Conservation (phyloP, 169 alveolate species). For the Toxoplasma gondii region DNA sequence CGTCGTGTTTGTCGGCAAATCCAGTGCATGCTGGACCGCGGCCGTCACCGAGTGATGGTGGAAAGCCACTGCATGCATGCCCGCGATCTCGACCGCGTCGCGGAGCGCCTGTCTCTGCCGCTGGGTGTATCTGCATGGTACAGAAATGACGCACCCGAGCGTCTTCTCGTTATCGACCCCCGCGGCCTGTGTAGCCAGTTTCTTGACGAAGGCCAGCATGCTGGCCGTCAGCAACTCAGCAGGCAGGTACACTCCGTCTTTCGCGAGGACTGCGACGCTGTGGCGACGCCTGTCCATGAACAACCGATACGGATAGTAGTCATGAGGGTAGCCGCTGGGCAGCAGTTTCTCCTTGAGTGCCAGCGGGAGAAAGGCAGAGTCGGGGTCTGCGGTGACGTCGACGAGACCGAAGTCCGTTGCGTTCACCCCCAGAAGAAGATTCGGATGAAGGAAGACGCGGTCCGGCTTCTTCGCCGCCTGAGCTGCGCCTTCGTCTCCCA, state of each 20-base stretch:
- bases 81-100: constrained; percentile 70
- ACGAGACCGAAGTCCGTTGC: constrained; percentile 25
- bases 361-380: not conserved
- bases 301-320: constrained; percentile 29
- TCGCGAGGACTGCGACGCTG: constrained; percentile 13
- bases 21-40: constrained; percentile 69
- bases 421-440: constrained; percentile 28
- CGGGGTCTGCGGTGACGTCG: not conserved
- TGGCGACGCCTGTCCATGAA: not conserved
- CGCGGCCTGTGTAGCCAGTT: constrained; percentile 48
- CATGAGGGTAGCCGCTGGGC: constrained; percentile 11
- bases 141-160: constrained; percentile 51
- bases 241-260: constrained; percentile 34
- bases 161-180: not conserved
- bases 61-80: constrained; percentile 42
- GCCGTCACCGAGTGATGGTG: constrained; percentile 64
- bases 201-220: constrained; percentile 23
- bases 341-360: not conserved
- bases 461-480: constrained; percentile 51
- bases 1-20: constrained; percentile 26
- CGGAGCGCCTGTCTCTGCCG: constrained; percentile 66
- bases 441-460: constrained; percentile 26
- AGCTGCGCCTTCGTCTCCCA: constrained; percentile 63
- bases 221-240: constrained; percentile 52
- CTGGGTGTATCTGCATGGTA: constrained; percentile 65